Conservation (phyloP, 1,284 basidiomycete species). For the Thecaphora frezii region DNA sequence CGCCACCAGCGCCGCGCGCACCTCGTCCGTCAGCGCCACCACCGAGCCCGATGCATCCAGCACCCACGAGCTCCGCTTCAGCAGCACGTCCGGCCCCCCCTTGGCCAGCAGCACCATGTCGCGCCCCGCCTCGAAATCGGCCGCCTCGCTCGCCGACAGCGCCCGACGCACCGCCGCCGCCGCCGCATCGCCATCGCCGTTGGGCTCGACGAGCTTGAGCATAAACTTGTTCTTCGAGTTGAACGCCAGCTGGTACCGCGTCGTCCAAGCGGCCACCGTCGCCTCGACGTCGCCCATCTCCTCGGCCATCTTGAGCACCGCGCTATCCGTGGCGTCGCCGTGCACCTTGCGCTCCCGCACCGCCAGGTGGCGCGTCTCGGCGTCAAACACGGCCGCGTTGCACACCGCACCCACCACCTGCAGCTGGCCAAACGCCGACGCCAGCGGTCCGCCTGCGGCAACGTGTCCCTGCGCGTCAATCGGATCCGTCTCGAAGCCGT, state of each 20-base stretch:
- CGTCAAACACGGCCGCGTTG: slow-evolving; percentile 68
- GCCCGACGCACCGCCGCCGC: slow-evolving; percentile 1
- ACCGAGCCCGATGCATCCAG: slow-evolving; percentile 50
- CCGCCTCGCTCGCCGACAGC: slow-evolving; percentile 54
- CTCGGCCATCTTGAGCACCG: slow-evolving; percentile 68
- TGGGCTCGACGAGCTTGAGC: slow-evolving; percentile 60
- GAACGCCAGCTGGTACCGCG: slow-evolving; percentile 63
- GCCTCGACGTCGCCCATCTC: slow-evolving; percentile 59
- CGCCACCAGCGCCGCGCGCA: slow-evolving; percentile 18
- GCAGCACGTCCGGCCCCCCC: slow-evolving; percentile 52
- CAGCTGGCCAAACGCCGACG: slow-evolving; percentile 29
- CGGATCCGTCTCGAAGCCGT: slow-evolving; percentile 52
- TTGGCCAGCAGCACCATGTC: slow-evolving; percentile 37
- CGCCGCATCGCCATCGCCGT: not conserved
- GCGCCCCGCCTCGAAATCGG: slow-evolving; percentile 45
- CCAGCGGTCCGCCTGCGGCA: slow-evolving; percentile 20
- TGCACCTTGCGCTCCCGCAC: slow-evolving; percentile 61
- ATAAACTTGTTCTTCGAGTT: slow-evolving; percentile 73
- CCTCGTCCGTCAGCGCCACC: slow-evolving; percentile 13
- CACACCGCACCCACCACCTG: slow-evolving; percentile 66
- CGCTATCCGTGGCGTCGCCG: slow-evolving; percentile 70
- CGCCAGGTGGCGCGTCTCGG: slow-evolving; percentile 22
- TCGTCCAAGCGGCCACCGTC: slow-evolving; percentile 58
- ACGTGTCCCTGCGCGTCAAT: slow-evolving; percentile 32
- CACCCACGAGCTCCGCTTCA: slow-evolving; percentile 59